Conservation (phyloP, 2,329 filamentous ascomycete species). For the Lithohypha guttulata region DNA sequence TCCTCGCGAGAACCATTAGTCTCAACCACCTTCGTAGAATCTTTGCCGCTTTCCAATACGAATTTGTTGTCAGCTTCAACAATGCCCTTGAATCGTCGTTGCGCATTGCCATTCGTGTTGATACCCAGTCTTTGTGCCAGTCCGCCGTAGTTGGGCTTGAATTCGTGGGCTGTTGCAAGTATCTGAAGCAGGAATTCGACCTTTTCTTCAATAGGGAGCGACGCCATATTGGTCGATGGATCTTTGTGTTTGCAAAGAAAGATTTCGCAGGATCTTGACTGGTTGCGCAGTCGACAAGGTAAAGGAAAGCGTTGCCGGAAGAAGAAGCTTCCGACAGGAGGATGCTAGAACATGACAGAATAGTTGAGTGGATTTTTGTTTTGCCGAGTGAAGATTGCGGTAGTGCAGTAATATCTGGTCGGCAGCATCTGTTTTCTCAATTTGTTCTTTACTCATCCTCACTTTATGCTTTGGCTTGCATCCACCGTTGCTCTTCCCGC, state of each 20-base stretch:
- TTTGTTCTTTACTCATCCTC: neutral
- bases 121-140: neutral
- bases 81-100: slow-evolving; percentile 2
- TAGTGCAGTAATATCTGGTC: too few species aligned
- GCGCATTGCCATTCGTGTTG: slow-evolving; percentile 3
- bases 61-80: slow-evolving; percentile 4
- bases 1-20: neutral
- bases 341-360: too few species aligned
- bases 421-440: neutral
- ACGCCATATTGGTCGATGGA: neutral
- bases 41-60: neutral
- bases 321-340: neutral
- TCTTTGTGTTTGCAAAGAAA: neutral
- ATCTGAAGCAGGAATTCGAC: slow-evolving; percentile 4
- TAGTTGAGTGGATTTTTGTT: too few species aligned
- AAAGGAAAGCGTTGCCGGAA: neutral
- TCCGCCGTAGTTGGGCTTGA: slow-evolving; percentile 6
- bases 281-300: neutral
- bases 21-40: neutral
- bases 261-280: too few species aligned
- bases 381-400: too few species aligned
- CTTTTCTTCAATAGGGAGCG: slow-evolving; percentile 4
- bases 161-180: neutral
- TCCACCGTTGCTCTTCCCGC: too few species aligned
- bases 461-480: too few species aligned